phyloP scores from a whole-genome alignment of 2,329 filamentous ascomycete species.

The Cladosporium phlei region DNA sequence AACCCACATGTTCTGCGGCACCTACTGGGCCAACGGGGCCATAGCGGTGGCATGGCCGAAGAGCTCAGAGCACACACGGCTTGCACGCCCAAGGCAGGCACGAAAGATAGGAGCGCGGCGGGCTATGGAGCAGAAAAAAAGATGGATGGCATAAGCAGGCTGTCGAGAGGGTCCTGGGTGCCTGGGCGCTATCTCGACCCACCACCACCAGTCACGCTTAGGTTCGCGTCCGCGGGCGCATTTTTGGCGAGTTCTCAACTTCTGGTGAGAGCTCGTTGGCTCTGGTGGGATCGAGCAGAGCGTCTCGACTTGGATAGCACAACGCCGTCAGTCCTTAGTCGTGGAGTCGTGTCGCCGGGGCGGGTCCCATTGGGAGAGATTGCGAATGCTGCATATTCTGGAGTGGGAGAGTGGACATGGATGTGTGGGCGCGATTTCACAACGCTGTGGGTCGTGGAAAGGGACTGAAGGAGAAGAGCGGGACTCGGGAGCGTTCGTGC shows the following conservation, averaged over 20 bases:
- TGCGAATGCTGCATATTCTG: no score
- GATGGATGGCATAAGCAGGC: no score
- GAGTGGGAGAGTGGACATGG: not conserved
- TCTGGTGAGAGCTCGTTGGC: no score
- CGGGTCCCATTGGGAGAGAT: slow-evolving; percentile 10
- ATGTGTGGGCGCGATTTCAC: no score
- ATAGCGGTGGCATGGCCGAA: slow-evolving; percentile 1
- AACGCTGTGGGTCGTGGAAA: slow-evolving; percentile 4
- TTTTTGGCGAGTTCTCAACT: no score
- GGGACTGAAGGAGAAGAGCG: no score
- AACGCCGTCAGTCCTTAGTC: not conserved
- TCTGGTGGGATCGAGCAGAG: not conserved
- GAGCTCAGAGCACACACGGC: slow-evolving; percentile 7
- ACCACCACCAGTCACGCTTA: not conserved
- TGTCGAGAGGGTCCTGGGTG: no score
- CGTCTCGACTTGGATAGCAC: slow-evolving; percentile 2
- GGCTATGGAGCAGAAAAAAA: slow-evolving; percentile 13
- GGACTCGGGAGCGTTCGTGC: slow-evolving; percentile 6
- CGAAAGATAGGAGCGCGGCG: slow-evolving; percentile 13
- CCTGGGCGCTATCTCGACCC: slow-evolving; percentile 4
- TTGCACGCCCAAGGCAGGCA: slow-evolving; percentile 4
- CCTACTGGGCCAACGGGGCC: slow-evolving; percentile 2
- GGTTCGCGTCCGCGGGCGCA: no score
- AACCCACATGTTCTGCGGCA: slow-evolving; percentile 11
- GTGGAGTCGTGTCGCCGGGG: slow-evolving; percentile 8